Evolutionary conservation across 2,329 filamentous ascomycete species (phyloP), one percentile per base, ranked within the genome.

Genomic region (Aspergillus hortae): DNA sequence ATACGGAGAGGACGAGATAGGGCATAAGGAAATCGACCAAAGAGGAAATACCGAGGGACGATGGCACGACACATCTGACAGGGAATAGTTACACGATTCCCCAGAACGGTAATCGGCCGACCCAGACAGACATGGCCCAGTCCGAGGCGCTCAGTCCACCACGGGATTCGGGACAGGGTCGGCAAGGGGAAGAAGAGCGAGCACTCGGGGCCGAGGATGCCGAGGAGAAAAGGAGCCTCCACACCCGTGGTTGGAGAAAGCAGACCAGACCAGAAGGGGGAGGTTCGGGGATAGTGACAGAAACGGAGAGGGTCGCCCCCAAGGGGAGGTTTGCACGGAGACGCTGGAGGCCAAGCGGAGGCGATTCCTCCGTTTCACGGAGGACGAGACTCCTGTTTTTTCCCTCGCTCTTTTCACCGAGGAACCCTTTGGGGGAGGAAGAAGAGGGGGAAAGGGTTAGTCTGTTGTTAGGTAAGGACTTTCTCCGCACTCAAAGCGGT

Each of bases 141-240:
- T 52, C 45, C 27, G 52, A 44, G 41, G 55, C 15, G 44, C 54
- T 62, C 60, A 62, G 54, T 59, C 60, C 56, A 61, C 51, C 53
- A 62, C 60, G 60, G 60, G 57, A 61, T 52, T 61, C 60, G 60
- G 60, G 60, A 61, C 33, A 54, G 54, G 52, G 35, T 62, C 60
- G 60, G 59, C 56, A 57, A 32, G 50, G 43, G 25, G 15, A 36
- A 17, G 17, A 25, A 25, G 52, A 21, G 46, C 42, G 43, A 44
- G 46, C 17, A 52, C 19, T 58, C 60, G 59, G 60, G 53, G 49
- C 38, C 51, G 59, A 56, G 44, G 33, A 62, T 58, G 54, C 60
- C 60, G 60, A 61, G 56, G 50, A 6, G 33, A 36, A 14, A 36
- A 36, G 33, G 33, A 2, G 11, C 12, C 49, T 53, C 52, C 49